Conservation (phyloP, 2,329 filamentous ascomycete species). For the Ophiocordyceps sinensis region DNA sequence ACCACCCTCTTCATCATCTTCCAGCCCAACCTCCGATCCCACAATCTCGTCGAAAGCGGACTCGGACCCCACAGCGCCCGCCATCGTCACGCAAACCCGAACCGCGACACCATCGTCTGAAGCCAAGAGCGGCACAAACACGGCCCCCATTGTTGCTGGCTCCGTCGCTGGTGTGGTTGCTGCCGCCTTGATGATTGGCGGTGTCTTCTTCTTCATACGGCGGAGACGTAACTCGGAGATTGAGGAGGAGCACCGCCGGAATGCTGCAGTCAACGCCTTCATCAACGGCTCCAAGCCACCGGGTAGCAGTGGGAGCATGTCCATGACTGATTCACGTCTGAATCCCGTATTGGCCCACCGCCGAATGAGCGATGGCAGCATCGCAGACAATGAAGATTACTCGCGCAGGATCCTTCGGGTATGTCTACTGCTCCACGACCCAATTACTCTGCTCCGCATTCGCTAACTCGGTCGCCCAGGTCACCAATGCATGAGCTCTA, state of each 20-base stretch:
- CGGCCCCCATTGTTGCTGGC: constrained; percentile 74
- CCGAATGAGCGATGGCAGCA: constrained; percentile 85
- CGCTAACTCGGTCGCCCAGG: constrained; percentile 17
- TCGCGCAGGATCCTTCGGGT: constrained; percentile 92
- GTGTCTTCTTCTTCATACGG: constrained; percentile 58
- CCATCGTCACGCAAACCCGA: constrained; percentile 5
- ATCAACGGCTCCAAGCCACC: constrained; percentile 50
- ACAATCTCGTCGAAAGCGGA: neutral
- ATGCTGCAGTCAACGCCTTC: constrained; percentile 66
- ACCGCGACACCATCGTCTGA: constrained; percentile 7
- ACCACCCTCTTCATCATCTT: constrained; percentile 6
- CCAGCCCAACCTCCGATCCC: constrained; percentile 10
- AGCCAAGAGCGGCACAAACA: constrained; percentile 39
- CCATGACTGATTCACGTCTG: constrained; percentile 69
- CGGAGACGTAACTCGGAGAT: constrained; percentile 62
- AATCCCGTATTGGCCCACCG: constrained; percentile 76
- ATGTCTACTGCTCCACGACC: constrained; percentile 18
- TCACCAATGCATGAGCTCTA: constrained; percentile 41
- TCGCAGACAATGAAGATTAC: constrained; percentile 94
- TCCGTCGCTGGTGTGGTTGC: constrained; percentile 73
- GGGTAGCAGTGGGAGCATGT: constrained; percentile 47
- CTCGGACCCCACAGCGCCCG: constrained; percentile 7
- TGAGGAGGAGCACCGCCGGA: constrained; percentile 73
- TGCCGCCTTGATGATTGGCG: constrained; percentile 50
- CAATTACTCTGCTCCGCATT: neutral